Evolutionary conservation across 2,329 filamentous ascomycete genomes (phyloP).

Genomic region (Nemania bipapillata): DNA sequence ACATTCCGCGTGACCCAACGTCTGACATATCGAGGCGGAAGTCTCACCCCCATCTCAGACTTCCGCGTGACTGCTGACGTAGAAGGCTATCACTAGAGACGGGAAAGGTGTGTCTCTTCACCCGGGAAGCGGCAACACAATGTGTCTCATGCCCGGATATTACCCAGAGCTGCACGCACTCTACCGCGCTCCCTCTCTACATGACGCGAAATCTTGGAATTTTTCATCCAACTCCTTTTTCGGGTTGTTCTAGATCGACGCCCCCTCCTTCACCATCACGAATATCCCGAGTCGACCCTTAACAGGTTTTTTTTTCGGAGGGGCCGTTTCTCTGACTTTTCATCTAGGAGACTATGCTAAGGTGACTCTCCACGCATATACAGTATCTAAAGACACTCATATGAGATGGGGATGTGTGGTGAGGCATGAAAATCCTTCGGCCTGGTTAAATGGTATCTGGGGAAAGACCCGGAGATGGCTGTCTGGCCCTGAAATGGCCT

Average conservation of each 20-base stretch:
- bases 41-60: slow-evolving; percentile 4
- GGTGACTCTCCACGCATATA: slow-evolving; percentile 2
- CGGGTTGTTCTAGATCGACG: slow-evolving; percentile 15
- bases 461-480: neutral
- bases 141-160: slow-evolving; percentile 33
- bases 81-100: slow-evolving; percentile 2
- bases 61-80: neutral
- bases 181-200: neutral
- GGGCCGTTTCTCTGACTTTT: neutral
- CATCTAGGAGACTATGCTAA: slow-evolving; percentile 16
- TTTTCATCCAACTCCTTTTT: neutral
- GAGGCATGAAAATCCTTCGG: neutral
- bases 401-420: neutral
- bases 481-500: neutral
- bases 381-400: neutral
- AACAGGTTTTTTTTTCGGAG: slow-evolving; percentile 19
- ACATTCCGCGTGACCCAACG: neutral
- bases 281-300: neutral
- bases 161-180: slow-evolving; percentile 21
- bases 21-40: neutral
- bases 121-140: slow-evolving; percentile 28
- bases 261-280: slow-evolving; percentile 18
- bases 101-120: slow-evolving; percentile 18
- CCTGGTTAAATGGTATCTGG: slow-evolving; percentile 11
- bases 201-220: neutral